phyloP scores from a whole-genome alignment of 768 basidiomycete genomes.

The Boletus huronensis region DNA sequence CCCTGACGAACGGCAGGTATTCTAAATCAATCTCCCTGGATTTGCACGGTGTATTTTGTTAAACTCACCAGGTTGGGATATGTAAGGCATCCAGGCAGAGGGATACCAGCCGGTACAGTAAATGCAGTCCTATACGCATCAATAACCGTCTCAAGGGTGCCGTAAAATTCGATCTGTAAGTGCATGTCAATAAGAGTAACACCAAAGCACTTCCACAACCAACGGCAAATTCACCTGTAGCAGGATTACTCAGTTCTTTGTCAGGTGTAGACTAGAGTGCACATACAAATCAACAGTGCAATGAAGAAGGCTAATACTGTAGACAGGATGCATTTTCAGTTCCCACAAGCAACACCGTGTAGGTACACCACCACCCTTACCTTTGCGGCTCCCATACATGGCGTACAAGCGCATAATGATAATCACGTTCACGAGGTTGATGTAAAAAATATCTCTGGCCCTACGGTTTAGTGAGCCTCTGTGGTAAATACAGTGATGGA shows the following conservation, averaged over 20 bases:
- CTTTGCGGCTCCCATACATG: background rate
- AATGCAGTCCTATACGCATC: background rate
- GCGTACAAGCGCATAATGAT: conserved; percentile 4
- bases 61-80: conserved; percentile 2
- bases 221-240: conserved; percentile 1
- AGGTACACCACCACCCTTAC: background rate
- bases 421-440: conserved; percentile 1
- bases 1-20: too few relatives aligned
- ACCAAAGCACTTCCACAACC: background rate
- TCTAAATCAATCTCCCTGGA: background rate
- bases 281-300: background rate
- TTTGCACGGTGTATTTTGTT: background rate
- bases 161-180: conserved; percentile 2
- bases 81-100: background rate
- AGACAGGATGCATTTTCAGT: background rate
- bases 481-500: too few relatives aligned
- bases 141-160: background rate
- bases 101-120: background rate
- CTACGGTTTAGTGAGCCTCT: too few relatives aligned
- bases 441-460: conserved; percentile 3
- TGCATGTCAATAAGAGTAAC: background rate
- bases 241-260: background rate
- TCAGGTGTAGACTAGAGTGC: too few relatives aligned
- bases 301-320: background rate
- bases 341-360: background rate